Conservation (phyloP, 1,284 basidiomycete genomes). For the Tilletia setariae region DNA sequence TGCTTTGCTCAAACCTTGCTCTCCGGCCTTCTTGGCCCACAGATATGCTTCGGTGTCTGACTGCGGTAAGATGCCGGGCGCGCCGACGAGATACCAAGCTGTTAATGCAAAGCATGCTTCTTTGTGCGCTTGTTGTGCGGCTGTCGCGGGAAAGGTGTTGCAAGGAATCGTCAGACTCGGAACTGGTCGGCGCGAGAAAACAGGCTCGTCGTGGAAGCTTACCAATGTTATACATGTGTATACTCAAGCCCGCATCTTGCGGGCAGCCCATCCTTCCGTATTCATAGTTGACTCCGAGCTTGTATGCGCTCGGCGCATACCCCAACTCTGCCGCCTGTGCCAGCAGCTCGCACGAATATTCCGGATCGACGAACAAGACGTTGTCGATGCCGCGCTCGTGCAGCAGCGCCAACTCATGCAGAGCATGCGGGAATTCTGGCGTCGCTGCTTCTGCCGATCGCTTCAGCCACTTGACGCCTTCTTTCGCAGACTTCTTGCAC, state of each 20-base stretch:
- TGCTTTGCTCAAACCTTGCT: slow-evolving; percentile 52
- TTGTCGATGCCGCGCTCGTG: slow-evolving; percentile 95
- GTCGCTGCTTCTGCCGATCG: slow-evolving; percentile 73
- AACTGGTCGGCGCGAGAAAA: slow-evolving; percentile 8
- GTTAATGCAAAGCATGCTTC: slow-evolving; percentile 97
- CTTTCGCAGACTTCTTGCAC: slow-evolving; percentile 78
- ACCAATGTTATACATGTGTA: slow-evolving; percentile 79
- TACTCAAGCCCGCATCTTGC: slow-evolving; percentile 92
- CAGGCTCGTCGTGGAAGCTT: background rate
- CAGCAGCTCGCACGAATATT: slow-evolving; percentile 89
- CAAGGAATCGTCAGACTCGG: slow-evolving; percentile 18
- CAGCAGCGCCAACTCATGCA: slow-evolving; percentile 89
- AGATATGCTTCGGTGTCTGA: slow-evolving; percentile 92
- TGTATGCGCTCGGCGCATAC: slow-evolving; percentile 92
- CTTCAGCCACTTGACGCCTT: slow-evolving; percentile 98
- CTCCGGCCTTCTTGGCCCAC: slow-evolving; percentile 54
- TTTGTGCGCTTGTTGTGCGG: slow-evolving; percentile 91
- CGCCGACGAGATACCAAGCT: slow-evolving; percentile 98
- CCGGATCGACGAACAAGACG: slow-evolving; percentile 90
- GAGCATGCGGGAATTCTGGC: slow-evolving; percentile 92
- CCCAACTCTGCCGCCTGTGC: slow-evolving; percentile 93
- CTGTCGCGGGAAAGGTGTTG: slow-evolving; percentile 49
- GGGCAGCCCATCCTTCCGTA: slow-evolving; percentile 98
- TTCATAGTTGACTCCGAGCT: slow-evolving; percentile 96
- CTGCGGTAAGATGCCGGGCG: slow-evolving; percentile 92